Base-by-base conservation (phyloP, 768 basidiomycete genomes). In the Gymnopilus junonius region DNA sequence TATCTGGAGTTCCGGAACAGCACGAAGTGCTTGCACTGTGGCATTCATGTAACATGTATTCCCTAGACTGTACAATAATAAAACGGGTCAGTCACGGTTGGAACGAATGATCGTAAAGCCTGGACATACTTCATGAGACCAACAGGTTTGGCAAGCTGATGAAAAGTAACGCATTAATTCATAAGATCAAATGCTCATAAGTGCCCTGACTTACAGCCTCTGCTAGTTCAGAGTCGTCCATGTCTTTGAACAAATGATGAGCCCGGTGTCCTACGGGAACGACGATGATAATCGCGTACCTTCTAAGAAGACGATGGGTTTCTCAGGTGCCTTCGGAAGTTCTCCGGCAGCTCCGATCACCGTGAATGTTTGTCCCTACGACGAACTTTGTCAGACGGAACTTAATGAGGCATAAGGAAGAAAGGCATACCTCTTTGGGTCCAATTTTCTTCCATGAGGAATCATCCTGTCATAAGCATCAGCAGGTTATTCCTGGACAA, bases 11-110 rank as follows among this genome's bases (percentile, higher is more conserved):
- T 97, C 95, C 2, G 96, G 95, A 54, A 99, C 90, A 3, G 93
- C 88, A 23, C 94, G 91, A 65, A 99, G 84, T n/a, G 92, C 90
- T 79, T 99, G 97, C 1, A 99, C 81, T 1, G 93, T 94, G 1
- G 97, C 88, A 73, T 97, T 99, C 91, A 98, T 94, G 78, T 99
- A 99, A 71, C 97, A 98, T 0, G 96, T 98, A 73, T 98, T 98
- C 35, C 97, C 95, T 37, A 96, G 79, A 70, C 86, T 87, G 65
- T 54, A 40, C 10, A 48, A 27, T 39, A 34, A 29, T 27, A 17
- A 27, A 53, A 17, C 46, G 17, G 45, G 8, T 48, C 7, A 14
- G 29, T 11, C 17, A 31, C 31, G 50, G 25, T 46, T 29, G 4
- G 35, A 20, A 32, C 15, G 11, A 14, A 55, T 31, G 20, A 31